Base-by-base conservation (phyloP, 169 alveolate genomes). In the Sarcocystis neurona region DNA sequence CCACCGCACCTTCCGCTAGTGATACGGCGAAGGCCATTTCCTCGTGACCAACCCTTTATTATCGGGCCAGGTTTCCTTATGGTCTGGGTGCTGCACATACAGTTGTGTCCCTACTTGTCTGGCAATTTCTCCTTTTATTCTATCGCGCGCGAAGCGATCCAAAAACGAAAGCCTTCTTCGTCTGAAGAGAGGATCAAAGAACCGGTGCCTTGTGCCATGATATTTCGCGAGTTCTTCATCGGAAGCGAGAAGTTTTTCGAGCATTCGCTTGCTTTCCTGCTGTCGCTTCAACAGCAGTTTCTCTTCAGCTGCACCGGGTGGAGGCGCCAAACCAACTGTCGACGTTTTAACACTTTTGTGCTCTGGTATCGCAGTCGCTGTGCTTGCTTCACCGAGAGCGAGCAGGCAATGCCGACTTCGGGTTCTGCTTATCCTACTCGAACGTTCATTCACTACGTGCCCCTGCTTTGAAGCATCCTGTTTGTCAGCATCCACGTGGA, bases 11-110 rank as follows among this genome's bases (percentile, higher is more conserved):
- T 53, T 2, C 75, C 37, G 20, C 63, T 34, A 88, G 75, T 78
- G 88, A n/a, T 44, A 88, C 20, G 92, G 92, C 39, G 92, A 88
- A 8, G 92, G 92, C 92, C 92, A 88, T 34, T 23, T 32, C n/a
- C 88, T 34, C 66, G 77, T 77, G 34, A 79, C n/a, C 12, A 46
- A 41, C 23, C 92, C 92, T 30, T 88, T 88, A 88, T 88, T 88
- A 50, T 74, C 60, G 20, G 92, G 92, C 87, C 87, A 88, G 39
- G 46, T 34, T 18, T 48, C 48, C 79, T 43, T 39, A 30, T 37
- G 47, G 80, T 88, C 85, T 3, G 92, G 88, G 48, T 74, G 92
- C 43, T 70, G 34, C 32, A 46, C 75, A 39, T 77, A 77, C 34
- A 77, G 77, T 68, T 47, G 70, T 6, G 92, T 32, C 8, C 53